Evolutionary conservation across 441 rosid species (phyloP).

Genomic region (Kokia cookei): DNA sequence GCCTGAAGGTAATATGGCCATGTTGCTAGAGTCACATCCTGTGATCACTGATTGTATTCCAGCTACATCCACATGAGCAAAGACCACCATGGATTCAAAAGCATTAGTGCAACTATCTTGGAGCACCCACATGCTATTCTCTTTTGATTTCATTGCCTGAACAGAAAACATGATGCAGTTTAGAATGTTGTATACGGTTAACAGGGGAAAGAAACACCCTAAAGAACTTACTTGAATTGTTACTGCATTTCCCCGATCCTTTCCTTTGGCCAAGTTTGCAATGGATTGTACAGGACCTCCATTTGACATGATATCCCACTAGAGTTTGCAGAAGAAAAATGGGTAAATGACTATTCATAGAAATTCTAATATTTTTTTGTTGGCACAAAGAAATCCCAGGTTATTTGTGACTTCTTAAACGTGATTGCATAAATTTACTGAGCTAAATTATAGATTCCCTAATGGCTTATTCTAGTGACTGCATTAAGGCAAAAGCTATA

Average conservation of each 20-base stretch:
- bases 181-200: not conserved
- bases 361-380: not conserved
- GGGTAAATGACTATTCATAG: not conserved
- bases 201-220: not conserved
- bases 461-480: not conserved
- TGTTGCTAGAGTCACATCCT: slow-evolving; percentile 86
- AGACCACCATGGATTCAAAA: slow-evolving; percentile 77
- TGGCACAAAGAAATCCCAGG: no score
- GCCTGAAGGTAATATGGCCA: slow-evolving; percentile 79
- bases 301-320: slow-evolving; percentile 88
- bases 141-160: slow-evolving; percentile 75
- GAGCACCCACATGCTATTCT: slow-evolving; percentile 65
- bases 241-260: slow-evolving; percentile 93
- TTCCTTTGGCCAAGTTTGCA: slow-evolving; percentile 80
- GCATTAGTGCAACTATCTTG: slow-evolving; percentile 85
- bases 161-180: not conserved
- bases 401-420: no score
- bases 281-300: slow-evolving; percentile 67
- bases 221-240: slow-evolving; percentile 48
- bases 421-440: not conserved
- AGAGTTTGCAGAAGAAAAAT: slow-evolving; percentile 1
- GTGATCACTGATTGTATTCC: slow-evolving; percentile 80
- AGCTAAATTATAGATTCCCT: not conserved
- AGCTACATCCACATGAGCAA: slow-evolving; percentile 71
- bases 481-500: not conserved